phyloP scores from a whole-genome alignment of 129 eudicot species.

The Arctium minus region DNA sequence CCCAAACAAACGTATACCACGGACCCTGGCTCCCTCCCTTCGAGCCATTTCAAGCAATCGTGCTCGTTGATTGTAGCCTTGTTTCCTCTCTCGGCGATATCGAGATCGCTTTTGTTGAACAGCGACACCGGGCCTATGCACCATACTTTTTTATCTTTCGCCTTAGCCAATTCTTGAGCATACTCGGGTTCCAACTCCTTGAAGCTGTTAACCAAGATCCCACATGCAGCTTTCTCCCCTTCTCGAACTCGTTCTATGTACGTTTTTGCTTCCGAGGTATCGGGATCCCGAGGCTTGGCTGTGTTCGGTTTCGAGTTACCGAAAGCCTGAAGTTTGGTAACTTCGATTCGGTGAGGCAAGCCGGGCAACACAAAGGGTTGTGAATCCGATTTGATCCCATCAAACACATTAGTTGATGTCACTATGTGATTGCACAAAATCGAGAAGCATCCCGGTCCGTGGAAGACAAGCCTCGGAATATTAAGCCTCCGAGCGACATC shows the following conservation, averaged over 20 bases:
- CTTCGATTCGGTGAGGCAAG: conserved; percentile 34
- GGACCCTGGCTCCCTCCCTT: conserved; percentile 12
- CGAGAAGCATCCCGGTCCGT: conserved; percentile 43
- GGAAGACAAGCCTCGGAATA: conserved; percentile 42
- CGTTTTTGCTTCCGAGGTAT: background rate
- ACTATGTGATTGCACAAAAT: conserved; percentile 10
- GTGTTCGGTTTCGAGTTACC: background rate
- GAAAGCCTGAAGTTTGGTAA: conserved; percentile 29
- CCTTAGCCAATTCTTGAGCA: conserved; percentile 15
- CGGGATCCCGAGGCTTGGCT: background rate
- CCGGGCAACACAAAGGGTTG: conserved; percentile 43
- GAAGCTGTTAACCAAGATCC: conserved; percentile 43
- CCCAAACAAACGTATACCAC: conserved; percentile 44
- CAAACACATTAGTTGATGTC: background rate
- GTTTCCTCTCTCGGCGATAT: conserved; percentile 42
- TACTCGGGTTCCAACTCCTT: conserved; percentile 42
- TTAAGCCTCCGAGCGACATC: conserved; percentile 14
- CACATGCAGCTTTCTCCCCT: conserved; percentile 22
- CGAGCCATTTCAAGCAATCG: conserved; percentile 45
- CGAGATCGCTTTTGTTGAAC: conserved; percentile 22
- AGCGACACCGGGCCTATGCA: conserved; percentile 40
- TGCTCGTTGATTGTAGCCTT: conserved; percentile 32
- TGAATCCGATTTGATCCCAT: conserved; percentile 10
- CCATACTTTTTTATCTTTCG: conserved; percentile 27
- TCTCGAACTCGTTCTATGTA: background rate